A percentile compares a stretch with the other conserved stretches of the same genome.
Conservation (phyloP, 306 rosid species). For the Prunus davidiana region DNA sequence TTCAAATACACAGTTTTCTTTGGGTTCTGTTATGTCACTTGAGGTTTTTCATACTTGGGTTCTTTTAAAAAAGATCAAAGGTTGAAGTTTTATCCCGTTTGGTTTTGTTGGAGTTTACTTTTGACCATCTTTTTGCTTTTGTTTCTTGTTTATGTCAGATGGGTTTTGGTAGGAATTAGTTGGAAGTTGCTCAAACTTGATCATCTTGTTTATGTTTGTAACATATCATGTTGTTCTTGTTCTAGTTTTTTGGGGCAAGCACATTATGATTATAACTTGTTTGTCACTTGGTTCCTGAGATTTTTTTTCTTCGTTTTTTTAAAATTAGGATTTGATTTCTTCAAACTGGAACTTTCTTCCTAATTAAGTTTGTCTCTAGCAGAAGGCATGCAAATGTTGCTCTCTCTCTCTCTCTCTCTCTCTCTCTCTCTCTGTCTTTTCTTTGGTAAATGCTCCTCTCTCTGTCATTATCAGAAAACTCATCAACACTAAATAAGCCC, state of each 20-base stretch:
- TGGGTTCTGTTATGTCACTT: neutral
- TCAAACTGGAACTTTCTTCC: slow-evolving; percentile 17
- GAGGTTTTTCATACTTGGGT: neutral
- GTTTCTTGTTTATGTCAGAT: slow-evolving; percentile 6
- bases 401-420: slow-evolving; percentile 3
- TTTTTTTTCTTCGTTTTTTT: neutral
- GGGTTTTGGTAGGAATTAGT: slow-evolving; percentile 10
- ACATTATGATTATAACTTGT: slow-evolving; percentile 42
- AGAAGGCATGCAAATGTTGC: slow-evolving; percentile 12
- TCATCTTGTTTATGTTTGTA: slow-evolving; percentile 1
- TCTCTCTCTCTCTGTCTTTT: neutral
- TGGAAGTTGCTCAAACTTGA: slow-evolving; percentile 8
- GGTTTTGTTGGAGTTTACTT: slow-evolving; percentile 9
- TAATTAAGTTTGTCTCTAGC: slow-evolving; percentile 18
- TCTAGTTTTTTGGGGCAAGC: slow-evolving; percentile 22
- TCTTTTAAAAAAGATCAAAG: neutral
- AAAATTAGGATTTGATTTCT: neutral
- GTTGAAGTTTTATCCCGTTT: slow-evolving; percentile 1
- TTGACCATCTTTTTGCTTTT: neutral
- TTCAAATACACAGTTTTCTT: neutral
- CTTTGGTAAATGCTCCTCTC: slow-evolving; percentile 4
- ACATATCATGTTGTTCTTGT: slow-evolving; percentile 4
- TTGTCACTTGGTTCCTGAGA: slow-evolving; percentile 25
- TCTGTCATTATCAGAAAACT: slow-evolving; percentile 11
- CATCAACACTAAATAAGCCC: slow-evolving; percentile 6